Evolutionary conservation across 2,329 filamentous ascomycete genomes (phyloP).

Genomic region (Akanthomyces uredinophilus): DNA sequence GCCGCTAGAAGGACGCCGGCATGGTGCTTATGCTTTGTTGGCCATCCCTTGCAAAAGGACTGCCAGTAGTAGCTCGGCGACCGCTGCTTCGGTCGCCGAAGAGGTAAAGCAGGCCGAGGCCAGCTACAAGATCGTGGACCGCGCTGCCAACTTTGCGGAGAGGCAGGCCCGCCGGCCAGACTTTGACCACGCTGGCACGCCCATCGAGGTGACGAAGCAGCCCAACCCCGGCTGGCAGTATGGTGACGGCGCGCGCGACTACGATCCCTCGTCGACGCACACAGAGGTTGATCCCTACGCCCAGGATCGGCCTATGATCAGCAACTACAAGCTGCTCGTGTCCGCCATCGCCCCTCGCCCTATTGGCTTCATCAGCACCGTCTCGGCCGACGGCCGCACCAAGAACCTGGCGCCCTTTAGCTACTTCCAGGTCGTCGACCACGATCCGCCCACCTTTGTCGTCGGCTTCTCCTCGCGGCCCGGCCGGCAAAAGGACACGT

Average conservation of each 20-base stretch:
- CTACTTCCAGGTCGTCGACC: constrained; percentile 73
- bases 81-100: background rate
- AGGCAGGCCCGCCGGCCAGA: constrained; percentile 21
- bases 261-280: constrained; percentile 42
- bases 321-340: constrained; percentile 85
- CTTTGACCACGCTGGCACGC: constrained; percentile 21
- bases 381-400: constrained; percentile 50
- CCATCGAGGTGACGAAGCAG: constrained; percentile 25
- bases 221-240: constrained; percentile 45
- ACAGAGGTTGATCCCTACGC: constrained; percentile 74
- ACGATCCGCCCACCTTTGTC: constrained; percentile 76
- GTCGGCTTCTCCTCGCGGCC: constrained; percentile 42
- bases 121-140: constrained; percentile 21
- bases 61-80: background rate
- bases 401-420: constrained; percentile 76
- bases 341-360: constrained; percentile 74
- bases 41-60: background rate
- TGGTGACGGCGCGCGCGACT: constrained; percentile 28
- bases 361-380: constrained; percentile 55
- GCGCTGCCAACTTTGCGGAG: constrained; percentile 21
- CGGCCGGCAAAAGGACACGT: constrained; percentile 64
- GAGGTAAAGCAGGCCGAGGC: constrained; percentile 15
- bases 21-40: background rate
- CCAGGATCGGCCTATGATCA: constrained; percentile 57
- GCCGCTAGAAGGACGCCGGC: background rate